A percentile compares a stretch with the other conserved stretches of the same genome.
phyloP scores from a whole-genome alignment of 306 rosid genomes.

The Ziziphus jujuba region DNA sequence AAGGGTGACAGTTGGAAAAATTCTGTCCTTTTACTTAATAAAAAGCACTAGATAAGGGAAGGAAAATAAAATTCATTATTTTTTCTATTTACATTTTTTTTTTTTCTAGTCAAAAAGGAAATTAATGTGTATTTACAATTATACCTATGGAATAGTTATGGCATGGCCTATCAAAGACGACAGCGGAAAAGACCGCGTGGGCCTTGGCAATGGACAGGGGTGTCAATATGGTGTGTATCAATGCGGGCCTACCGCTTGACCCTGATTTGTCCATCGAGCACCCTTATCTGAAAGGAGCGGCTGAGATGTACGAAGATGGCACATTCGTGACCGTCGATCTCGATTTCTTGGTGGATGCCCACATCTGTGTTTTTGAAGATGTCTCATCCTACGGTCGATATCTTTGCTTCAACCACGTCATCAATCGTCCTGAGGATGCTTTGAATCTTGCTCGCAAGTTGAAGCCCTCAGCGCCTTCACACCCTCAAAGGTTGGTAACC shows the following conservation, averaged over 20 bases:
- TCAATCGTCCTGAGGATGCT: slow-evolving; percentile 65
- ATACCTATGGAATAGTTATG: slow-evolving; percentile 51
- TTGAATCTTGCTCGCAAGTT: slow-evolving; percentile 54
- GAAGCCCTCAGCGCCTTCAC: slow-evolving; percentile 43
- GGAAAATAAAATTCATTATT: no score
- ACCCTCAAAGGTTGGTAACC: slow-evolving; percentile 50
- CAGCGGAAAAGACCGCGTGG: slow-evolving; percentile 82
- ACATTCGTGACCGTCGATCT: slow-evolving; percentile 77
- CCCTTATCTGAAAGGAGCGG: slow-evolving; percentile 86
- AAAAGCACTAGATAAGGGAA: no score
- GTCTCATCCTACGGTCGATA: slow-evolving; percentile 89
- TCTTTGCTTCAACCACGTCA: slow-evolving; percentile 66
- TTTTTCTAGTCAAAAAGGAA: no score
- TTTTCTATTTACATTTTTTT: no score
- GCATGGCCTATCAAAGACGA: slow-evolving; percentile 88
- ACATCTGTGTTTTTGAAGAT: slow-evolving; percentile 65
- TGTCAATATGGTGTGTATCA: slow-evolving; percentile 72
- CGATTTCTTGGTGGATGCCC: slow-evolving; percentile 57
- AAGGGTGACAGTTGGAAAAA: no score
- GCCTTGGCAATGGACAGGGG: slow-evolving; percentile 92
- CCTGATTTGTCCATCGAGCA: slow-evolving; percentile 47
- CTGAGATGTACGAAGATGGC: slow-evolving; percentile 93
- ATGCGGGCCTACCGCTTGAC: slow-evolving; percentile 48
- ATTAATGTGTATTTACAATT: no score
- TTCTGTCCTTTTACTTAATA: no score